Evolutionary conservation across 345 rosid genomes (phyloP).

Genomic region (Lepidium aucheri): DNA sequence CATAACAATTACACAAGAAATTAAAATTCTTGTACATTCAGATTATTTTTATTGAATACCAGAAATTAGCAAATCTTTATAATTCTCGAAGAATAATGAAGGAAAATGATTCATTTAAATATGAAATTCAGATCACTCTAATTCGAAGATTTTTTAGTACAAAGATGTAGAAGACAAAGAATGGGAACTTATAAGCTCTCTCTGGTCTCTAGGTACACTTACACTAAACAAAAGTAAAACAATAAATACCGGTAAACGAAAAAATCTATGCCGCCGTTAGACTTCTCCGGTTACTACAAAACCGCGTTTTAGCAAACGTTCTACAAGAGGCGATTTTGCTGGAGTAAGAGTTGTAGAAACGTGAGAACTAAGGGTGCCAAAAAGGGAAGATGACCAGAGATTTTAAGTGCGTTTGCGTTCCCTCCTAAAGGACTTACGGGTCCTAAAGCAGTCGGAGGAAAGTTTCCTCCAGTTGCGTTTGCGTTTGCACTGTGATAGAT

Average conservation of each 20-base stretch:
- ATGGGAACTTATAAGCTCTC: conserved; percentile 11
- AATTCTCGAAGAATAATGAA: background rate
- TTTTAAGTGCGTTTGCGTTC: conserved; percentile 20
- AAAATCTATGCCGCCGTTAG: background rate
- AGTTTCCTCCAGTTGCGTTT: conserved; percentile 25
- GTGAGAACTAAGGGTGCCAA: conserved; percentile 30
- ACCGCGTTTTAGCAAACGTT: background rate
- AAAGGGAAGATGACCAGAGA: conserved; percentile 23
- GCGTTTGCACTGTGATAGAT: conserved; percentile 38
- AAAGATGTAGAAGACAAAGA: conserved; percentile 7
- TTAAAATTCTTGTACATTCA: background rate
- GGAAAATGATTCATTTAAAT: background rate
- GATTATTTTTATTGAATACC: background rate
- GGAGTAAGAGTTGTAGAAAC: conserved; percentile 18
- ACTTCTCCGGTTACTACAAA: conserved; percentile 13
- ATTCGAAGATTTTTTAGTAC: background rate
- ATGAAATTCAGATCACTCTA: conserved; percentile 5
- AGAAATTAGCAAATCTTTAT: background rate
- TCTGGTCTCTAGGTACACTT: conserved; percentile 10
- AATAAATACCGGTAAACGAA: conserved; percentile 2
- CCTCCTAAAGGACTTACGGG: conserved; percentile 56
- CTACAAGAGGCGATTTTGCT: conserved; percentile 12
- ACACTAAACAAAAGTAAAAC: conserved; percentile 10
- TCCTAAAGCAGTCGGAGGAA: conserved; percentile 52
- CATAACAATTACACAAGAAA: background rate